Conservation (phyloP, 2,329 filamentous ascomycete genomes). For the Diaporthe ampelina region DNA sequence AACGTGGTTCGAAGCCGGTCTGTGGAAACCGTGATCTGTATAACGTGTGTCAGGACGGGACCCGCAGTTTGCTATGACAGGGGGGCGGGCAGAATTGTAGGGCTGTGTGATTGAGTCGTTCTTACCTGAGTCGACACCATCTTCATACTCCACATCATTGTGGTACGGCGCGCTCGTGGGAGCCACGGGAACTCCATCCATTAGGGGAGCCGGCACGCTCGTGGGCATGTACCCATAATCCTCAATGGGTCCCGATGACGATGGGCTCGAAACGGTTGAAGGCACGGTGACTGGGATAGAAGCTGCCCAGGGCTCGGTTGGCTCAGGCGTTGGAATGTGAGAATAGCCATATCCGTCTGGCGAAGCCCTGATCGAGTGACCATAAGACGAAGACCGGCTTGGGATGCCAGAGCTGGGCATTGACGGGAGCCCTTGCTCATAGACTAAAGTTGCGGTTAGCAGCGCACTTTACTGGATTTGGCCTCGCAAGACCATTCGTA, state of each 20-base stretch:
- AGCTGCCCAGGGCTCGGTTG: slow-evolving; percentile 62
- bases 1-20: slow-evolving; percentile 47
- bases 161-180: slow-evolving; percentile 51
- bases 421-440: slow-evolving; percentile 57
- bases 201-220: slow-evolving; percentile 59
- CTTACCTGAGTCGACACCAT: slow-evolving; percentile 50
- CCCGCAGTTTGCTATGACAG: slow-evolving; percentile 43
- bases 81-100: slow-evolving; percentile 30
- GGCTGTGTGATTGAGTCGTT: slow-evolving; percentile 28
- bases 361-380: slow-evolving; percentile 44
- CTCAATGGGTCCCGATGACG: slow-evolving; percentile 62
- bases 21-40: slow-evolving; percentile 52
- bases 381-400: slow-evolving; percentile 62
- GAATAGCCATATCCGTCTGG: slow-evolving; percentile 46
- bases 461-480: slow-evolving; percentile 21
- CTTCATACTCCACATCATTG: slow-evolving; percentile 53
- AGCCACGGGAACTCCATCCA: slow-evolving; percentile 52
- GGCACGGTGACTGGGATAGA: slow-evolving; percentile 59
- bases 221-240: slow-evolving; percentile 66
- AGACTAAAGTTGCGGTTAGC: slow-evolving; percentile 48
- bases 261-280: slow-evolving; percentile 66
- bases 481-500: slow-evolving; percentile 1
- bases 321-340: slow-evolving; percentile 57
- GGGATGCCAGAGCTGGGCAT: slow-evolving; percentile 56
- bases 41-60: slow-evolving; percentile 46